Conservation (phyloP, 164 flowering plant genomes). For the Santalum album region DNA sequence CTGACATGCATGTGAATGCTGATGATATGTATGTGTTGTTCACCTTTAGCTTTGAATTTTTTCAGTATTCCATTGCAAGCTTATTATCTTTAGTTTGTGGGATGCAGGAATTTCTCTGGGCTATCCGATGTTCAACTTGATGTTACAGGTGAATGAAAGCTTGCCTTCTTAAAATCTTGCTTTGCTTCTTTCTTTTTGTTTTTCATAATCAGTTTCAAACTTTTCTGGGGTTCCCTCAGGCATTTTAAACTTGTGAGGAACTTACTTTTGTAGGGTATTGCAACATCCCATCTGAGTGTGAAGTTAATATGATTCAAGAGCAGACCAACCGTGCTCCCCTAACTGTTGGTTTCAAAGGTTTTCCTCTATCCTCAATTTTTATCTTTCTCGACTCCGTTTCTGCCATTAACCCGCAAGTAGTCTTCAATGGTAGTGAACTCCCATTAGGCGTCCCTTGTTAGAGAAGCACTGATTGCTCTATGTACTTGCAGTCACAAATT, state of each 20-base stretch:
- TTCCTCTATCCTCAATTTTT: background rate
- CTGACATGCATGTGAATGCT: constrained; percentile 41
- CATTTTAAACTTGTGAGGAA: background rate
- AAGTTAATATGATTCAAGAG: constrained; percentile 29
- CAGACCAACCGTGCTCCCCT: constrained; percentile 29
- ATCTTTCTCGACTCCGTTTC: too few species aligned
- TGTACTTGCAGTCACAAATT: too few species aligned
- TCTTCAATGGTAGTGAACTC: too few species aligned
- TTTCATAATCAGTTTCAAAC: background rate
- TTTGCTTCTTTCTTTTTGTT: background rate
- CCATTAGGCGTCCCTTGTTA: too few species aligned
- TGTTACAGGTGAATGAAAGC: constrained; percentile 48
- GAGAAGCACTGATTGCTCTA: too few species aligned
- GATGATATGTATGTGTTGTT: constrained; percentile 50
- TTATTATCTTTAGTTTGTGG: constrained; percentile 10
- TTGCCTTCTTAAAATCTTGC: too few species aligned
- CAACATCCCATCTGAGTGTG: constrained; percentile 33
- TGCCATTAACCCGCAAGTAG: too few species aligned
- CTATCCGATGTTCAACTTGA: constrained; percentile 48
- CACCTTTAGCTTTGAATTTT: constrained; percentile 7
- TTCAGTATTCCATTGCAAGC: constrained; percentile 1
- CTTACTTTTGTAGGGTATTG: constrained; percentile 34
- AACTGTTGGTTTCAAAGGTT: constrained; percentile 63
- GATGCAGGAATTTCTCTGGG: constrained; percentile 45
- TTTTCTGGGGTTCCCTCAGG: too few species aligned